These are phyloP conservation scores for Aureobasidium sp. DNA, from an alignment of 2,329 filamentous ascomycete genomes.

Conservation along the genomic window DNA sequence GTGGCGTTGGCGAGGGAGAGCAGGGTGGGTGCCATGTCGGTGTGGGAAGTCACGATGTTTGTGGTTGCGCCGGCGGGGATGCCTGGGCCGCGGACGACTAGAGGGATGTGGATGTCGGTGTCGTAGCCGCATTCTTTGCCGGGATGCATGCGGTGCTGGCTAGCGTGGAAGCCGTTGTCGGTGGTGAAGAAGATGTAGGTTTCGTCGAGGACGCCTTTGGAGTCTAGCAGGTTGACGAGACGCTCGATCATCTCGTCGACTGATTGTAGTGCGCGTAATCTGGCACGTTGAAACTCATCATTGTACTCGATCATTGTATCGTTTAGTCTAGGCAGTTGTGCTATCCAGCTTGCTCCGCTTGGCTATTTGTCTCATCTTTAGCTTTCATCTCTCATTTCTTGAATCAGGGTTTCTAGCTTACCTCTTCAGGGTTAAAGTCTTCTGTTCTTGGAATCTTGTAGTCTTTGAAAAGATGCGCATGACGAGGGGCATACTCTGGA, in stretches of 20 bases:
- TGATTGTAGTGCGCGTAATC: slow-evolving; percentile 47
- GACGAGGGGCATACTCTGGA: slow-evolving; percentile 45
- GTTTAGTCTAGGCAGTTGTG: slow-evolving; percentile 36
- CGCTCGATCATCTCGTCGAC: slow-evolving; percentile 51
- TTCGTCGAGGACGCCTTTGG: slow-evolving; percentile 34
- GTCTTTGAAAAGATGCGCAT: slow-evolving; percentile 51
- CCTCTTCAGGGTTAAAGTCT: slow-evolving; percentile 36
- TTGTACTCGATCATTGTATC: slow-evolving; percentile 40
- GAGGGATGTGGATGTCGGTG: slow-evolving; percentile 53
- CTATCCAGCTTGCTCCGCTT: slow-evolving; percentile 45
- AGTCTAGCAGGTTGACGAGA: slow-evolving; percentile 39
- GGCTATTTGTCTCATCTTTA: slow-evolving; percentile 19
- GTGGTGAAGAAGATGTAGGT: slow-evolving; percentile 57
- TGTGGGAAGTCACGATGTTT: slow-evolving; percentile 52
- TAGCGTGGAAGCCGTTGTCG: slow-evolving; percentile 55
- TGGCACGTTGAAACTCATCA: slow-evolving; percentile 47
- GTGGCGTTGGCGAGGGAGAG: slow-evolving; percentile 37
- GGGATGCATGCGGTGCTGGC: slow-evolving; percentile 52
- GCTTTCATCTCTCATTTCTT: neutral
- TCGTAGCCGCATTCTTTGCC: slow-evolving; percentile 55
- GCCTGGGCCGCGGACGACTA: slow-evolving; percentile 54
- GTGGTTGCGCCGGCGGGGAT: slow-evolving; percentile 38
- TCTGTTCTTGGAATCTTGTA: slow-evolving; percentile 49
- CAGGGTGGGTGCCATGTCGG: slow-evolving; percentile 57
- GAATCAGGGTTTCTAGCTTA: neutral